phyloP scores from a whole-genome alignment of 768 basidiomycete genomes.

The Lactifluus subvellereus region DNA sequence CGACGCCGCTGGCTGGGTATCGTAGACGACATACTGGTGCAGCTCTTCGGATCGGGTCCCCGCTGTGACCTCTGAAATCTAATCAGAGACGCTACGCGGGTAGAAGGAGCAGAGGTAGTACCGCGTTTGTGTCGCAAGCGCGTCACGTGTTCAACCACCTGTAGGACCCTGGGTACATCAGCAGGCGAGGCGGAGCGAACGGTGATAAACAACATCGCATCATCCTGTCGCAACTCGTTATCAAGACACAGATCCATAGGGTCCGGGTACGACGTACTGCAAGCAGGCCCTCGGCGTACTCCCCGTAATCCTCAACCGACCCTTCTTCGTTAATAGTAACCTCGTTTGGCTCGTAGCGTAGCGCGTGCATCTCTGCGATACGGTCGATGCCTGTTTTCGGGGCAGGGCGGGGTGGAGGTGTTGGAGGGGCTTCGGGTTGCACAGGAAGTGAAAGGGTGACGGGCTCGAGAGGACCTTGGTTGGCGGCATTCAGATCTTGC shows the following conservation, averaged over 20 bases:
- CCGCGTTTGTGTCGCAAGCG: constrained; percentile 72
- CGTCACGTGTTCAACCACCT: constrained; percentile 75
- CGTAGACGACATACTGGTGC: constrained; percentile 73
- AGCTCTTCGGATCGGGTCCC: constrained; percentile 51
- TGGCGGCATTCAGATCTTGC: constrained; percentile 58
- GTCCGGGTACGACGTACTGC: constrained; percentile 38
- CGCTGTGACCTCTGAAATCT: constrained; percentile 22
- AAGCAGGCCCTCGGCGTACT: constrained; percentile 58
- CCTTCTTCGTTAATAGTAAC: constrained; percentile 66
- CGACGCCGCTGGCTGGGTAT: constrained; percentile 43
- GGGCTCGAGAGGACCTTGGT: constrained; percentile 33
- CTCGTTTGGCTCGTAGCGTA: constrained; percentile 69
- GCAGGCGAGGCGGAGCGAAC: constrained; percentile 56
- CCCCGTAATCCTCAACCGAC: constrained; percentile 56
- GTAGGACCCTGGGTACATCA: constrained; percentile 72
- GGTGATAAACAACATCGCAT: constrained; percentile 75
- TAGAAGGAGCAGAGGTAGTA: constrained; percentile 23
- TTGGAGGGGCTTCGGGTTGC: constrained; percentile 32
- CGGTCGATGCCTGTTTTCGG: constrained; percentile 63
- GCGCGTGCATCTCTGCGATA: constrained; percentile 64
- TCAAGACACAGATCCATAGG: background rate
- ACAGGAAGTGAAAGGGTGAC: background rate
- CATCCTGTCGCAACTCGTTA: constrained; percentile 44
- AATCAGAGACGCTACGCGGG: background rate
- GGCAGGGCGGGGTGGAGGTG: constrained; percentile 53